Evolutionary conservation across 2,329 filamentous ascomycete species (phyloP).

Genomic region (Pseudocercospora macadamiae): DNA sequence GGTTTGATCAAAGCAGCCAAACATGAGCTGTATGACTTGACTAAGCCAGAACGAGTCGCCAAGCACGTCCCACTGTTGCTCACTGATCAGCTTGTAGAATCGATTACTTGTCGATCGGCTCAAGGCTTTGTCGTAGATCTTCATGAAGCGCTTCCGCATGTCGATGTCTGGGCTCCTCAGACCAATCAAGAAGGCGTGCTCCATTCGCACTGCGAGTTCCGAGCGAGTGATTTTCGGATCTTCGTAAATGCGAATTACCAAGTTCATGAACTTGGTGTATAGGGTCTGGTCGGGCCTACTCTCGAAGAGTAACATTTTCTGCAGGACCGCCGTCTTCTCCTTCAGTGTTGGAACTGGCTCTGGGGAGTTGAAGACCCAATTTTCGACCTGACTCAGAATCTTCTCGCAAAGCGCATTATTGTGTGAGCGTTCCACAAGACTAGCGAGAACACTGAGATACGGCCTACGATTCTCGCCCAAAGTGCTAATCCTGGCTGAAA

Average conservation of each 20-base stretch:
- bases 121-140: slow-evolving; percentile 91
- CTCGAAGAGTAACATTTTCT: slow-evolving; percentile 98
- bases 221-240: slow-evolving; percentile 94
- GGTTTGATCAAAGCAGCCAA: slow-evolving; percentile 88
- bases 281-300: slow-evolving; percentile 79
- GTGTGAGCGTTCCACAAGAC: slow-evolving; percentile 91
- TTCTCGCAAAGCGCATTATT: slow-evolving; percentile 87
- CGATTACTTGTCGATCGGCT: slow-evolving; percentile 90
- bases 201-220: slow-evolving; percentile 93
- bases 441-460: slow-evolving; percentile 92
- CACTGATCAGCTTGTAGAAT: slow-evolving; percentile 82
- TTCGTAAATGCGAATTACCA: slow-evolving; percentile 97
- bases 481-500: slow-evolving; percentile 87
- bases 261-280: slow-evolving; percentile 88
- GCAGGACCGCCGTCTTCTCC: slow-evolving; percentile 97
- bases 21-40: slow-evolving; percentile 88
- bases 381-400: slow-evolving; percentile 89
- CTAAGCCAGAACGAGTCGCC: slow-evolving; percentile 95
- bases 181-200: slow-evolving; percentile 96
- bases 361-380: slow-evolving; percentile 93
- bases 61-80: slow-evolving; percentile 96
- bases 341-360: slow-evolving; percentile 97
- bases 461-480: slow-evolving; percentile 88
- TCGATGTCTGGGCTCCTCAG: slow-evolving; percentile 90
- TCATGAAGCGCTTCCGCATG: slow-evolving; percentile 96